Evolutionary conservation across 108 stramenopile genomes (phyloP).

Genomic region (Schizochytrium sp.): DNA sequence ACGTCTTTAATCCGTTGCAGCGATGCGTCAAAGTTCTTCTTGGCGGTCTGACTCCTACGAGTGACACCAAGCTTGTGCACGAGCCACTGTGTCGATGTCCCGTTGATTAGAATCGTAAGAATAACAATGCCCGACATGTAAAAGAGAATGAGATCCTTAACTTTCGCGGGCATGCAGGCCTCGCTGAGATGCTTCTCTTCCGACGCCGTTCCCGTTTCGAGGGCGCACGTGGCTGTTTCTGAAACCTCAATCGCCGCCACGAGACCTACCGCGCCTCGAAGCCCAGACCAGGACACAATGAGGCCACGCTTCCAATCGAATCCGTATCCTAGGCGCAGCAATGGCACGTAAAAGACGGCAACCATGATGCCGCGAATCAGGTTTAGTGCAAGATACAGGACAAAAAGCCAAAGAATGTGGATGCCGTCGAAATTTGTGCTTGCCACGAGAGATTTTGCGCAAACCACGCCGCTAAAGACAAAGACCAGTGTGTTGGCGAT

Average conservation of each 20-base stretch:
- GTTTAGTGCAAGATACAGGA: background rate
- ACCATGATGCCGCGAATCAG: conserved; percentile 13
- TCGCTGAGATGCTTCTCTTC: background rate
- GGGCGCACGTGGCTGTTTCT: background rate
- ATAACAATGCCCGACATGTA: conserved; percentile 23
- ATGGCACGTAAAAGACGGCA: background rate
- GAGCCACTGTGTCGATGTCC: background rate
- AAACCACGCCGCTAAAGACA: conserved; percentile 15
- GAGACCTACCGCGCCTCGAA: conserved; percentile 74
- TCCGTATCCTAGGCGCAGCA: background rate
- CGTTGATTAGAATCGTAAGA: conserved; percentile 34
- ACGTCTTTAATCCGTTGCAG: background rate
- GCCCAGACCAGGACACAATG: conserved; percentile 63
- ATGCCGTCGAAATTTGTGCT: background rate
- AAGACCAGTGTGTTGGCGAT: conserved; percentile 32
- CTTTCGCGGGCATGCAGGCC: background rate
- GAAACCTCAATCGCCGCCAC: conserved; percentile 60
- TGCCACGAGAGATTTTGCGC: background rate
- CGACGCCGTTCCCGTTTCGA: background rate
- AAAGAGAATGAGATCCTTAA: background rate
- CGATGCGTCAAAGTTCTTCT: background rate
- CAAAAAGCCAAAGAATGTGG: background rate
- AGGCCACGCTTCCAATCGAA: conserved; percentile 42
- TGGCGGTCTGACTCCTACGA: background rate
- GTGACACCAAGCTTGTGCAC: background rate